Conservation (phyloP, 495 filamentous ascomycete genomes). For the Pseudevernia furfuracea region DNA sequence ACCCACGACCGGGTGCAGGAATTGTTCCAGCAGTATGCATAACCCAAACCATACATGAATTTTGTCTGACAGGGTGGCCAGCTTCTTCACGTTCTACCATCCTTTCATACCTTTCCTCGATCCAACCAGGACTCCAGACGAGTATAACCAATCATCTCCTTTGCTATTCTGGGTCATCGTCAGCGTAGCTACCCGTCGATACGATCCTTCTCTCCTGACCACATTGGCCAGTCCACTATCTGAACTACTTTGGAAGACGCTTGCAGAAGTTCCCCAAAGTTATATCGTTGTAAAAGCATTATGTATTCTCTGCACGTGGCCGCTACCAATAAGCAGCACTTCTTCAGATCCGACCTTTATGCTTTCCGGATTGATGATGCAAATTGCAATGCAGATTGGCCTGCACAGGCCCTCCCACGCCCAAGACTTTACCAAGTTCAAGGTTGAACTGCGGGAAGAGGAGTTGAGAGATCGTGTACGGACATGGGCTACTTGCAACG, state of each 20-base stretch:
- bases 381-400: conserved; percentile 83
- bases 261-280: conserved; percentile 74
- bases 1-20: conserved; percentile 63
- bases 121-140: conserved; percentile 58
- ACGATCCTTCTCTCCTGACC: conserved; percentile 60
- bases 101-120: conserved; percentile 80
- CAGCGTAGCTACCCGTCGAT: conserved; percentile 71
- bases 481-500: conserved; percentile 90
- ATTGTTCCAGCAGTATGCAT: conserved; percentile 62
- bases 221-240: conserved; percentile 65
- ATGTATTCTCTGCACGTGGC: conserved; percentile 85
- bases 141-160: conserved; percentile 64
- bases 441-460: conserved; percentile 74
- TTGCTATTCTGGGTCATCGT: conserved; percentile 85
- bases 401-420: conserved; percentile 83
- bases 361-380: conserved; percentile 84
- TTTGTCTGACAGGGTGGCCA: conserved; percentile 18
- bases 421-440: conserved; percentile 81
- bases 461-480: conserved; percentile 77
- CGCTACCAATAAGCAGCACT: conserved; percentile 77
- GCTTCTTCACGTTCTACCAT: conserved; percentile 74
- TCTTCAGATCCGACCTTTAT: conserved; percentile 86
- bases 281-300: conserved; percentile 90
- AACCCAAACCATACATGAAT: not conserved
- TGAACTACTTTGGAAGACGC: conserved; percentile 69